Percentiles rank a stretch among this genome's conserved stretches.
These are phyloP conservation scores for Talaromyces nanjingensis DNA, from an alignment of 495 filamentous ascomycete species.

Conservation along the genomic window DNA sequence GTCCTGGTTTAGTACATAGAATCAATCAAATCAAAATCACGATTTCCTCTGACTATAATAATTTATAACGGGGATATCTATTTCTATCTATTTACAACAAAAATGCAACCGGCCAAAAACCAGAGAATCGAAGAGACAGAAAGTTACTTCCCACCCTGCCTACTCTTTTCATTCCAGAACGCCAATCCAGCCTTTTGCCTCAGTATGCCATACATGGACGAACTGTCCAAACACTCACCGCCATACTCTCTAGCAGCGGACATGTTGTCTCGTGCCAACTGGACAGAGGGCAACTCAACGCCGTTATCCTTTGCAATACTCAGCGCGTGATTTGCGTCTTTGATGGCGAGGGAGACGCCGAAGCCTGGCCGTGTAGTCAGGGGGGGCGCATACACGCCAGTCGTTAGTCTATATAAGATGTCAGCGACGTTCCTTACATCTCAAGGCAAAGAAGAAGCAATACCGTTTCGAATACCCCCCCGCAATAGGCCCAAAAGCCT, in stretches of 20 bases:
- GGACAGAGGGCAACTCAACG: slow-evolving; percentile 31
- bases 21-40: slow-evolving; percentile 6
- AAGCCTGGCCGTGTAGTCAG: slow-evolving; percentile 36
- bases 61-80: neutral
- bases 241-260: slow-evolving; percentile 33
- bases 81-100: neutral
- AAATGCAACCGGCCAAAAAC: neutral
- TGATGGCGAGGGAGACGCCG: slow-evolving; percentile 38
- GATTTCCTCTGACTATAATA: neutral
- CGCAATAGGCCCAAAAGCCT: slow-evolving; percentile 44
- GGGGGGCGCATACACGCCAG: slow-evolving; percentile 38
- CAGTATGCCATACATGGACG: slow-evolving; percentile 37
- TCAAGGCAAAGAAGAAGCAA: neutral
- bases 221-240: slow-evolving; percentile 38
- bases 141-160: slow-evolving; percentile 18
- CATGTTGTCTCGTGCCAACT: slow-evolving; percentile 34
- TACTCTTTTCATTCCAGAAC: slow-evolving; percentile 42
- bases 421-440: neutral
- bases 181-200: slow-evolving; percentile 35
- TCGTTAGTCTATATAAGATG: slow-evolving; percentile 27
- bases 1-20: slow-evolving; percentile 6
- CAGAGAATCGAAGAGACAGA: neutral
- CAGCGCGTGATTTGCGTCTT: slow-evolving; percentile 38
- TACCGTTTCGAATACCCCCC: slow-evolving; percentile 43
- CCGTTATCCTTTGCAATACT: slow-evolving; percentile 28